Percentiles rank a stretch among this genome's conserved stretches.
Conservation (phyloP, 495 filamentous ascomycete species). For the Zalerion maritima region DNA sequence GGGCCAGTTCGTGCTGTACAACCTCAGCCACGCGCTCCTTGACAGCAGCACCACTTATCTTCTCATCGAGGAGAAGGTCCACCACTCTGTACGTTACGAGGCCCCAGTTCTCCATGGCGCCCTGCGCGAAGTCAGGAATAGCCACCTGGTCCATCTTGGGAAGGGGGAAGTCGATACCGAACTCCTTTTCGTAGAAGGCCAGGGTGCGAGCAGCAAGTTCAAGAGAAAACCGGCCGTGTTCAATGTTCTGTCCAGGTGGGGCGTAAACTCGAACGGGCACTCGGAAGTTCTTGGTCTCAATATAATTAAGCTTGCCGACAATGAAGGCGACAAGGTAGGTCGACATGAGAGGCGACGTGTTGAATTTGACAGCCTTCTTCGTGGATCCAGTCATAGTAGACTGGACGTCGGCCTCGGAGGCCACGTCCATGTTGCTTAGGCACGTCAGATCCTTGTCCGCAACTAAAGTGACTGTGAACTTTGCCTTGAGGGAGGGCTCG, state of each 20-base stretch:
- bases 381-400: conserved; percentile 36
- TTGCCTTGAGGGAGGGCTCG: conserved; percentile 60
- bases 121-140: conserved; percentile 82
- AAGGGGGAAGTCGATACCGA: conserved; percentile 51
- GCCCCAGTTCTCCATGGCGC: conserved; percentile 99
- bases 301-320: conserved; percentile 59
- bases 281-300: conserved; percentile 60
- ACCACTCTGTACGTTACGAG: conserved; percentile 89
- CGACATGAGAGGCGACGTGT: conserved; percentile 60
- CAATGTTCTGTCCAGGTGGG: conserved; percentile 45
- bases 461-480: conserved; percentile 58
- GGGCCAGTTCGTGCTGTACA: conserved; percentile 92
- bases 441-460: conserved; percentile 61
- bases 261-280: conserved; percentile 59
- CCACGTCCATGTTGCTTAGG: conserved; percentile 70
- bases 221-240: conserved; percentile 55
- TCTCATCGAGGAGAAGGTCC: conserved; percentile 83
- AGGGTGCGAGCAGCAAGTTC: conserved; percentile 53
- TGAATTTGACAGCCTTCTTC: conserved; percentile 62
- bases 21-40: conserved; percentile 90
- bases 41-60: conserved; percentile 75
- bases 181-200: conserved; percentile 64
- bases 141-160: conserved; percentile 98
- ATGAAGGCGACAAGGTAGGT: conserved; percentile 67
- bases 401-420: conserved; percentile 43